phyloP scores from a whole-genome alignment of 1,139 yeast genomes.

The Sugiyamaella japonica region DNA sequence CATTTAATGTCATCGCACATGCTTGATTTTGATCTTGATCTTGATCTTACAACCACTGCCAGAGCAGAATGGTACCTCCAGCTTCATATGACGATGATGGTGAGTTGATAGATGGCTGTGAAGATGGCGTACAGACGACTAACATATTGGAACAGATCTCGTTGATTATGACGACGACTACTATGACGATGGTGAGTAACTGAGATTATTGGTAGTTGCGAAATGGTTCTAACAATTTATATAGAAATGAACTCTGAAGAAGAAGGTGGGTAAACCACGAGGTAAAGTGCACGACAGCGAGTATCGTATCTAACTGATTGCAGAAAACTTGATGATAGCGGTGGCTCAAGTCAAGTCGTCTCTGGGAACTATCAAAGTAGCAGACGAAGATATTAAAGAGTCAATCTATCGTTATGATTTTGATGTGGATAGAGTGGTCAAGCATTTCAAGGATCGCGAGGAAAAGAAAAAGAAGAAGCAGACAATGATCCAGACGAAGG shows the following conservation, averaged over 20 bases:
- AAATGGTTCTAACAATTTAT: constrained; percentile 6
- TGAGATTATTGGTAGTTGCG: background rate
- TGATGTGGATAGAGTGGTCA: constrained; percentile 54
- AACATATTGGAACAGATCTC: constrained; percentile 19
- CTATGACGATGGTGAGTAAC: constrained; percentile 17
- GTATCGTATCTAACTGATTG: background rate
- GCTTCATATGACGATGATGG: constrained; percentile 26
- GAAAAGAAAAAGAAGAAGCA: constrained; percentile 24
- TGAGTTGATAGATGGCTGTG: constrained; percentile 10
- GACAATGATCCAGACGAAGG: constrained; percentile 10
- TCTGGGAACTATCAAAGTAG: constrained; percentile 51
- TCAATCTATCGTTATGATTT: constrained; percentile 62
- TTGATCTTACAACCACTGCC: background rate
- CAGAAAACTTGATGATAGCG: constrained; percentile 28
- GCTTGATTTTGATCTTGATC: background rate
- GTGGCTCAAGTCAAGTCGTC: constrained; percentile 48
- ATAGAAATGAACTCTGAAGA: constrained; percentile 29
- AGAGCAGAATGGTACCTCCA: constrained; percentile 1
- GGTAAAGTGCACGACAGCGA: background rate
- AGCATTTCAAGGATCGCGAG: constrained; percentile 49
- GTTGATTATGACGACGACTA: constrained; percentile 26
- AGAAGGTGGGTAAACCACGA: constrained; percentile 21
- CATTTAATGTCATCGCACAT: too few relatives aligned
- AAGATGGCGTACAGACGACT: background rate
- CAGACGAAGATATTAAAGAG: constrained; percentile 57